Percentiles rank a stretch among this genome's conserved stretches.
These are phyloP conservation scores for Amoebophrya sp. DNA, from an alignment of 169 alveolate genomes.

Conservation along the genomic window DNA sequence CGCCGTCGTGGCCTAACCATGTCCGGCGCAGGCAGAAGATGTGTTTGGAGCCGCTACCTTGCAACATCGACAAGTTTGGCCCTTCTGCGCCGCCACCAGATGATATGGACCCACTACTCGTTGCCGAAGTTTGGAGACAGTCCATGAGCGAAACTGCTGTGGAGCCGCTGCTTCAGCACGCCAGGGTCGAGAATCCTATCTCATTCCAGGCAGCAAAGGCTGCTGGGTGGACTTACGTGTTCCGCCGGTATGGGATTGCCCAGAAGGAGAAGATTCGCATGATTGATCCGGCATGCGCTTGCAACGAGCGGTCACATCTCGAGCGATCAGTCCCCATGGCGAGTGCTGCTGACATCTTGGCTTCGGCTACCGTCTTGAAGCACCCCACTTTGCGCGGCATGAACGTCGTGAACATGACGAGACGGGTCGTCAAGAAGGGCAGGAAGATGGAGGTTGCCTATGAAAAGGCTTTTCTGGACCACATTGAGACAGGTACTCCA, in stretches of 20 bases:
- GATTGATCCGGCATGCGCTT: neutral
- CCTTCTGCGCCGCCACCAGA: neutral
- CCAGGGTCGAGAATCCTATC: neutral
- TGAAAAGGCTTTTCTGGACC: neutral
- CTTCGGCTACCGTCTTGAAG: neutral
- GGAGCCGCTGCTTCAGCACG: neutral
- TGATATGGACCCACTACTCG: neutral
- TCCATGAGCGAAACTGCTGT: neutral
- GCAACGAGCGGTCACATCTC: neutral
- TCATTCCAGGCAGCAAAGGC: neutral
- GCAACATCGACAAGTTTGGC: neutral
- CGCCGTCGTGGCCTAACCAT: neutral
- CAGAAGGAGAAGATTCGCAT: constrained; percentile 11
- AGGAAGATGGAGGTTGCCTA: neutral
- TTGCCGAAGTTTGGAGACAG: neutral
- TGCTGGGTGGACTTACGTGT: neutral
- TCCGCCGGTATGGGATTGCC: neutral
- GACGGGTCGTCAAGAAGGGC: neutral
- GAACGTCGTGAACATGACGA: neutral
- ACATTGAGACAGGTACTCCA: neutral
- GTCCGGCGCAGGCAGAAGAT: neutral
- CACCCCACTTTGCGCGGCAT: neutral
- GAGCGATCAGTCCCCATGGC: neutral
- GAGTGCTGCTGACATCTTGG: neutral
- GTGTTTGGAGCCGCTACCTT: neutral